Conservation (phyloP, 148 eudicot species). For the Diospyros kaki region DNA sequence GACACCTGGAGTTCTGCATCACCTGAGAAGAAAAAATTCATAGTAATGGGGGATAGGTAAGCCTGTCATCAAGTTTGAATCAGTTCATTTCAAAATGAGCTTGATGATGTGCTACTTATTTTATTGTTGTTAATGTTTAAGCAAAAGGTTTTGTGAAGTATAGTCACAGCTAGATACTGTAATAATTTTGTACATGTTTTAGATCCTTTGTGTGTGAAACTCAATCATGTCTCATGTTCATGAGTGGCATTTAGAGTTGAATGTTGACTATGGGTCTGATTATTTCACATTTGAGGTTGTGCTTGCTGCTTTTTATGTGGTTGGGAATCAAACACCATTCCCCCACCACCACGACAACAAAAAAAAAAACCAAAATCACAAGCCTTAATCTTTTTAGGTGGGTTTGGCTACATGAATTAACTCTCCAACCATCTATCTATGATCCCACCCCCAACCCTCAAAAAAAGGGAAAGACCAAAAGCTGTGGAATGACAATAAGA, state of each 20-base stretch:
- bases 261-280: not conserved
- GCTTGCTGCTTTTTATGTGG: not conserved
- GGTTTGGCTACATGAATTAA: no score
- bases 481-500: not conserved
- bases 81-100: constrained; percentile 24
- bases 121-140: constrained; percentile 31
- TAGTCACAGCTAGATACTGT: constrained; percentile 38
- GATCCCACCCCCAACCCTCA: not conserved
- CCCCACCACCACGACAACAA: not conserved
- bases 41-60: constrained; percentile 47
- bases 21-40: constrained; percentile 67
- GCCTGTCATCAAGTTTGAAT: constrained; percentile 26
- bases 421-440: no score
- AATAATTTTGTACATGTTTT: constrained; percentile 61
- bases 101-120: constrained; percentile 29
- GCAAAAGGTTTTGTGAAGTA: constrained; percentile 35
- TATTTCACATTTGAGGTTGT: constrained; percentile 1
- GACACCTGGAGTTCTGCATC: constrained; percentile 62
- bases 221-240: constrained; percentile 30
- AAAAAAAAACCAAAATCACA: not conserved
- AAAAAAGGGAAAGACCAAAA: not conserved
- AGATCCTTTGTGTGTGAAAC: constrained; percentile 36
- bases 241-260: constrained; percentile 12
- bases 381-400: no score
- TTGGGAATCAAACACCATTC: not conserved